These are phyloP conservation scores for Coelastrella sp. DNA, from an alignment of 139 green algal genomes.

Conservation along the genomic window DNA sequence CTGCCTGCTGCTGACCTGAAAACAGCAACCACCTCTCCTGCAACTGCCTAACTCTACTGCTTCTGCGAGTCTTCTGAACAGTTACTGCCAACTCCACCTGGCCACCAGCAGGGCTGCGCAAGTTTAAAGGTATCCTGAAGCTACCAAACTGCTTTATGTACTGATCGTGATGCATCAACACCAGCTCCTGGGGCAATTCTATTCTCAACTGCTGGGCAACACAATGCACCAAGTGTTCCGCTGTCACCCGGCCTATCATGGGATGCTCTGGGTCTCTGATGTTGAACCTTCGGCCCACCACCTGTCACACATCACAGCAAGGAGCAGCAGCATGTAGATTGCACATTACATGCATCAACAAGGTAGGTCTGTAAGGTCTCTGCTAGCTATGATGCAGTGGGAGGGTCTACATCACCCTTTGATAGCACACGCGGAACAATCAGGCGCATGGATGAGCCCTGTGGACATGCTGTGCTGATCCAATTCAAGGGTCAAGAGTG, in stretches of 20 bases:
- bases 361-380: background rate
- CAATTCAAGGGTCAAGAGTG: too few species aligned
- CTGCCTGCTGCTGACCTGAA: background rate
- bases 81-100: constrained; percentile 41
- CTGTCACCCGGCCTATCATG: constrained; percentile 33
- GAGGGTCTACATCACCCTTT: too few species aligned
- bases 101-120: background rate
- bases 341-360: background rate
- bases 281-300: background rate
- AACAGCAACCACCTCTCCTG: background rate
- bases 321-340: background rate
- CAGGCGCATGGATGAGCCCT: too few species aligned
- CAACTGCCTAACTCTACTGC: constrained; percentile 1
- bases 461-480: too few species aligned
- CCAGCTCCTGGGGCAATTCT: background rate
- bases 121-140: constrained; percentile 39
- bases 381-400: background rate
- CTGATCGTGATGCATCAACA: constrained; percentile 20
- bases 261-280: background rate
- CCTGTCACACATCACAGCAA: background rate
- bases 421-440: too few species aligned
- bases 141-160: constrained; percentile 42
- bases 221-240: background rate
- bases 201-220: constrained; percentile 25
- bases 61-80: constrained; percentile 13